A percentile compares a stretch with the other conserved stretches of the same genome.
phyloP scores from a whole-genome alignment of 495 filamentous ascomycete genomes.

The Pseudoneurospora amorphoporcata region DNA sequence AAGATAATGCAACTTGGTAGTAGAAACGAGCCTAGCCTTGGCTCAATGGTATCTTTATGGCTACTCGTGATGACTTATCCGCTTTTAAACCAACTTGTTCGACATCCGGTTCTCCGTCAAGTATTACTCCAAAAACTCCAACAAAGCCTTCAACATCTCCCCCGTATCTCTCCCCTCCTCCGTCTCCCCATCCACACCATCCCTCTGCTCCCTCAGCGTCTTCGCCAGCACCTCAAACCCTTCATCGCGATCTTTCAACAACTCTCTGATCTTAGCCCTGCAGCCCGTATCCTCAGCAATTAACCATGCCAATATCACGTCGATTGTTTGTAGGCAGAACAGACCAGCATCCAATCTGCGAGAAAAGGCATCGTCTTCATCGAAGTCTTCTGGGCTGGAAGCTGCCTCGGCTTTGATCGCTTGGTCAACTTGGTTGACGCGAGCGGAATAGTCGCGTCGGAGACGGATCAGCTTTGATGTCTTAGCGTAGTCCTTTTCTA shows the following conservation, averaged over 20 bases:
- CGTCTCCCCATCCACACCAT: constrained; percentile 47
- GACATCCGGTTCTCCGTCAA: background rate
- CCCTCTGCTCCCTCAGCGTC: constrained; percentile 62
- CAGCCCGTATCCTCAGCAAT: constrained; percentile 83
- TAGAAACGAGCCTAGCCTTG: background rate
- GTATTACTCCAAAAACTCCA: constrained; percentile 44
- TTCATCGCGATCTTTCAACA: constrained; percentile 61
- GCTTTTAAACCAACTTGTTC: constrained; percentile 5
- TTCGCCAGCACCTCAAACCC: constrained; percentile 46
- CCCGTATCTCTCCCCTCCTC: constrained; percentile 48
- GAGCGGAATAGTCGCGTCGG: constrained; percentile 58
- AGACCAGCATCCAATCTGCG: constrained; percentile 77
- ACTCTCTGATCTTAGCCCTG: constrained; percentile 48
- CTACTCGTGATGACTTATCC: constrained; percentile 5
- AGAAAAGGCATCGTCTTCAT: constrained; percentile 59
- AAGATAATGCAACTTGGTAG: background rate
- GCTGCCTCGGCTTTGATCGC: constrained; percentile 52
- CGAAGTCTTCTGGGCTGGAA: background rate
- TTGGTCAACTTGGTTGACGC: constrained; percentile 54
- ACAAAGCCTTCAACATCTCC: constrained; percentile 61
- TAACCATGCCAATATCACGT: constrained; percentile 86
- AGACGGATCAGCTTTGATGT: constrained; percentile 57
- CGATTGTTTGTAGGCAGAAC: constrained; percentile 76
- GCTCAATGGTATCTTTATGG: constrained; percentile 14
- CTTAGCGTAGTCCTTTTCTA: constrained; percentile 90